Evolutionary conservation across 257 asterid species (phyloP).

Genomic region (Ligustrum vulgare): DNA sequence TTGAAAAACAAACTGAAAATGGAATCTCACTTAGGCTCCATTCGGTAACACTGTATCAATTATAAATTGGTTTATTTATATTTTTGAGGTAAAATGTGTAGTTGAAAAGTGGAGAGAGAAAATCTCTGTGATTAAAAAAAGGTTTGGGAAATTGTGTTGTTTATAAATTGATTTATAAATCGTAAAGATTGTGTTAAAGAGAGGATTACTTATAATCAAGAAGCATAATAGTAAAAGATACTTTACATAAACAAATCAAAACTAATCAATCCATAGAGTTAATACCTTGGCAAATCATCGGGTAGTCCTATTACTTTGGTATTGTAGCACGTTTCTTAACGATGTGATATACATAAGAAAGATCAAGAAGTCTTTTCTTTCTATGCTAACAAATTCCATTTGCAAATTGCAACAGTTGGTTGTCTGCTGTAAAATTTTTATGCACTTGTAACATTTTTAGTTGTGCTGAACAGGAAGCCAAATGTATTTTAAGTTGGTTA

Average conservation of each 20-base stretch:
- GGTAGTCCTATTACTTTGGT: neutral
- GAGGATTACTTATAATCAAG: neutral
- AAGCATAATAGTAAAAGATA: conserved; percentile 4
- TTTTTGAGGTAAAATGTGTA: too few relatives aligned
- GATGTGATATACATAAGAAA: neutral
- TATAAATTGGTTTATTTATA: too few relatives aligned
- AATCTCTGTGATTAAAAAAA: too few relatives aligned
- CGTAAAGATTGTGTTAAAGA: too few relatives aligned
- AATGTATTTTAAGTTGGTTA: neutral
- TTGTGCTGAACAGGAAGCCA: neutral
- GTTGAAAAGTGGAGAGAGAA: too few relatives aligned
- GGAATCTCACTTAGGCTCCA: neutral
- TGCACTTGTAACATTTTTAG: neutral
- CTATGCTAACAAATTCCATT: neutral
- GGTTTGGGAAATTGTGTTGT: too few relatives aligned
- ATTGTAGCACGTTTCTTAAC: neutral
- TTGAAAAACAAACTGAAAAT: conserved; percentile 6
- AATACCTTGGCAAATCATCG: neutral
- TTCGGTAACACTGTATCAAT: too few relatives aligned
- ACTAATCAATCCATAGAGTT: conserved; percentile 5
- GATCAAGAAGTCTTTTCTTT: neutral
- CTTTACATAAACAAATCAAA: conserved; percentile 8
- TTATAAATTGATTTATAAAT: too few relatives aligned
- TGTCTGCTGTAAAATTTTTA: neutral
- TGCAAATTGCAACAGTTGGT: neutral